phyloP scores from a whole-genome alignment of 108 stramenopile species.

The Cyclotella distinguenda region DNA sequence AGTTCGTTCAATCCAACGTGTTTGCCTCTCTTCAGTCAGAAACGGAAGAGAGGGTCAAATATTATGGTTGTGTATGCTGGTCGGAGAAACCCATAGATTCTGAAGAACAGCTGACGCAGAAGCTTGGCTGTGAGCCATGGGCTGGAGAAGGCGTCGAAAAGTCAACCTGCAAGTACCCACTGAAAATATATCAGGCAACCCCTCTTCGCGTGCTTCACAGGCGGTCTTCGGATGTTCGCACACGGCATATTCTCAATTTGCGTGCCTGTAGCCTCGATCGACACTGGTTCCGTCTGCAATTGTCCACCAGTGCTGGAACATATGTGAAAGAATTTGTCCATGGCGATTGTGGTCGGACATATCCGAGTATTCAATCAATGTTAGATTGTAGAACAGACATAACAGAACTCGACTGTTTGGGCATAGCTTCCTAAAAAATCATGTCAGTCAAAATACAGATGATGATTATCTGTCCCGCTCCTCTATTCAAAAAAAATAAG shows the following conservation, averaged over 20 bases:
- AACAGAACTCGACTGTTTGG: conserved; percentile 77
- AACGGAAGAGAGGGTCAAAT: conserved; percentile 82
- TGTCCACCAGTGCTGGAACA: conserved; percentile 78
- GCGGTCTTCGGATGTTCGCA: conserved; percentile 58
- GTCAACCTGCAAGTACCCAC: conserved; percentile 36
- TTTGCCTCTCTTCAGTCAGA: conserved; percentile 68
- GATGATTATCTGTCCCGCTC: too few species aligned
- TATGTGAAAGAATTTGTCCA: conserved; percentile 91
- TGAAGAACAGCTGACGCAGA: conserved; percentile 23
- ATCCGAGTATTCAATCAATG: conserved; percentile 66
- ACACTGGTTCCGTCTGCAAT: conserved; percentile 66
- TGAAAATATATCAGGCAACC: conserved; percentile 71
- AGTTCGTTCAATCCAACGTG: conserved; percentile 40
- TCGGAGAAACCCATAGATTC: conserved; percentile 44
- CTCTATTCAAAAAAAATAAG: too few species aligned
- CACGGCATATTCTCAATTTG: conserved; percentile 49
- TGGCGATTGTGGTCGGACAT: conserved; percentile 82
- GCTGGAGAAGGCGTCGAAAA: neutral
- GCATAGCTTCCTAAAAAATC: too few species aligned
- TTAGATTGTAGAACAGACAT: conserved; percentile 77
- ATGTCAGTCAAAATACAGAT: too few species aligned
- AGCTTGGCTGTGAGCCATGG: conserved; percentile 33
- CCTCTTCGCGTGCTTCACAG: conserved; percentile 84
- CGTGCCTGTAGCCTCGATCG: conserved; percentile 59
- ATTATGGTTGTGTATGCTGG: conserved; percentile 82